Base-by-base conservation (phyloP, 1,139 yeast species). In the Hyphopichia pseudoburtonii region DNA sequence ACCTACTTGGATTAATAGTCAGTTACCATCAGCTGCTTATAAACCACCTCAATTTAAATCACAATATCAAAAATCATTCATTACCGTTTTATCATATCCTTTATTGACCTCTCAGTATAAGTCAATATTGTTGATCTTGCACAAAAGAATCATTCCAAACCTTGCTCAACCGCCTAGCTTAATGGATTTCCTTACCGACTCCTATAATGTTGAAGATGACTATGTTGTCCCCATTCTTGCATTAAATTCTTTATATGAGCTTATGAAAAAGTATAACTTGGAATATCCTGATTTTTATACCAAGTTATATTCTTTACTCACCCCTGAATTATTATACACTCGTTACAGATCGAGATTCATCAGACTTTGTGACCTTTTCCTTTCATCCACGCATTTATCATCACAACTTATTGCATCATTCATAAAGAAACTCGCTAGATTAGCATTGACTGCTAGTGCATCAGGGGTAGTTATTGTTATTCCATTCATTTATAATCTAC, bases 111-210 rank as follows among this genome's bases (percentile, higher is more conserved):
- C 70, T 1, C 95, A 88, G 57, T 84, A 85, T 60, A 87, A 86
- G 58, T 66, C 82, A 1, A 70, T 84, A 2, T 68, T 92, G 37
- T 65, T 78, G 7, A 75, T 89, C 5, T 59, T 92, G 48, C 97
- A 92, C 61, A 88, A 87, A 56, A 69, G 95, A 44, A 73, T 92
- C 35, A 82, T 92, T 27, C 97, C 97, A 30, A 76, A 73, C 53
- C 76, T 89, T 75, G 73, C 79, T 30, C 82, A 82, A 46, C 96
- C 97, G 2, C 86, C 87, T 35, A 73, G 78, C 44, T 66, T 92
- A 36, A 88, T 92, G 96, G 98, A 92, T 62, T 92, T 90, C 58
- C 69, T 92, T 43, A 88, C 97, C 1, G 95, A 87, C 44, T 82
- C 95, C 4, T 90, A 89, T 57, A 72, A 78, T 43, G 57, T 66